Base-by-base conservation (phyloP, 179 eudicot genomes). In the Carnegiea gigantea region DNA sequence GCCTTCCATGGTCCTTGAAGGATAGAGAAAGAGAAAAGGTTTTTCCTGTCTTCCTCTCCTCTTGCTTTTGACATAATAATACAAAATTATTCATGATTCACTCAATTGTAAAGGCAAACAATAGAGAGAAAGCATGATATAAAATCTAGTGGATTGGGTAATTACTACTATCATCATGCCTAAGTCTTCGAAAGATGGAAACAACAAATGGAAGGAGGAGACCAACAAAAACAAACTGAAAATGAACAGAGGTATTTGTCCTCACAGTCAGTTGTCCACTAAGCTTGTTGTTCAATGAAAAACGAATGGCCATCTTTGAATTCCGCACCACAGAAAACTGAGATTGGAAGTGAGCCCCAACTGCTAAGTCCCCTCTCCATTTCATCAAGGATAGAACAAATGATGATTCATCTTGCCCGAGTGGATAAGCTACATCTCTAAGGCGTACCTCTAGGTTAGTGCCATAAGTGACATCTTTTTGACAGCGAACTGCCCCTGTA, bases 181-280 rank as follows among this genome's bases (percentile, higher is more conserved):
- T 87, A 79, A 96, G 62, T 75, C 84, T 92, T 87, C 79, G 89
- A 87, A 91, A 96, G 70, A 94, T 84, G 51, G 93, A 82, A 53
- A 91, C 60, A 30, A 80, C 92, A 54, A 93, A 84, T 3, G 99
- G 98, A 48, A 40, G 57, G 68, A 96, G 85, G 68, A 96, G 85
- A 30, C 92, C 95, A 20, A 91, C 90, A 28, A 93, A 90, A 4
- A 96, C 97, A 12, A 94, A 86, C 49, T 89, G 83, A 18, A 92
- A 88, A 86, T 93, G 91, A 68, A 94, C 99, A 13, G 99, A 94
- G 81, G 93, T 94, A 90, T 97, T 96, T 28, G 97, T 96, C 88
- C 88, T 89, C 82, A 92, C 92, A 6, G 92, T 89, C 51, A 96
- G 80, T 90, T 94, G 95, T 38, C 99, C 99, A 78, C 92, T 92